phyloP scores from a whole-genome alignment of 2,329 filamentous ascomycete species.

The Arachnomyces sp. region DNA sequence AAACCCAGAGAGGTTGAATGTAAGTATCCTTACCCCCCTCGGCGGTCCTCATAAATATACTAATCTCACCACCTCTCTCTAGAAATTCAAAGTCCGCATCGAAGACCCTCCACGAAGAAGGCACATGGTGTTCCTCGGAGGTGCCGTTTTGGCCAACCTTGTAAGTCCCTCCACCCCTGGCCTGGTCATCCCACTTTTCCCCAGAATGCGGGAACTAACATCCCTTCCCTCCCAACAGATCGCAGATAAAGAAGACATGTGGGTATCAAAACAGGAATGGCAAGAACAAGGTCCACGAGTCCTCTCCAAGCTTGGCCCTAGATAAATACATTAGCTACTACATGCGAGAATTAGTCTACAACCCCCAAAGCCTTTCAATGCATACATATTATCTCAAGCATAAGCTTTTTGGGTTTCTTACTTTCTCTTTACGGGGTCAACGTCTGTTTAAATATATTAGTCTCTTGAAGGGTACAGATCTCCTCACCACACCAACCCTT shows the following conservation, averaged over 20 bases:
- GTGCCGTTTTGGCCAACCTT: conserved; percentile 93
- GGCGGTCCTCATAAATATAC: neutral
- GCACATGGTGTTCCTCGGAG: conserved; percentile 99
- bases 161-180: conserved; percentile 32
- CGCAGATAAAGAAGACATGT: conserved; percentile 98
- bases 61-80: conserved; percentile 7
- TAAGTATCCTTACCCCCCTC: no score
- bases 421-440: no score
- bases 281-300: conserved; percentile 78
- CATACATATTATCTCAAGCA: neutral
- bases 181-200: neutral
- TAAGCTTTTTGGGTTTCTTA: no score
- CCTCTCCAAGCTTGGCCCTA: conserved; percentile 85
- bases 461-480: no score
- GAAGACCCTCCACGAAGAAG: conserved; percentile 91
- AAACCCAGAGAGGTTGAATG: conserved; percentile 80
- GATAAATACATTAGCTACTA: conserved; percentile 47
- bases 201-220: neutral
- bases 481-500: neutral
- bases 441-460: no score
- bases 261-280: conserved; percentile 97
- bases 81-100: conserved; percentile 99
- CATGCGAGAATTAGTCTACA: neutral
- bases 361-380: neutral
- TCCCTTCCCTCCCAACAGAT: conserved; percentile 45